Percentiles rank a stretch among this genome's conserved stretches.
Evolutionary conservation across 495 filamentous ascomycete species (phyloP).

Genomic region (Xylaria nigripes): DNA sequence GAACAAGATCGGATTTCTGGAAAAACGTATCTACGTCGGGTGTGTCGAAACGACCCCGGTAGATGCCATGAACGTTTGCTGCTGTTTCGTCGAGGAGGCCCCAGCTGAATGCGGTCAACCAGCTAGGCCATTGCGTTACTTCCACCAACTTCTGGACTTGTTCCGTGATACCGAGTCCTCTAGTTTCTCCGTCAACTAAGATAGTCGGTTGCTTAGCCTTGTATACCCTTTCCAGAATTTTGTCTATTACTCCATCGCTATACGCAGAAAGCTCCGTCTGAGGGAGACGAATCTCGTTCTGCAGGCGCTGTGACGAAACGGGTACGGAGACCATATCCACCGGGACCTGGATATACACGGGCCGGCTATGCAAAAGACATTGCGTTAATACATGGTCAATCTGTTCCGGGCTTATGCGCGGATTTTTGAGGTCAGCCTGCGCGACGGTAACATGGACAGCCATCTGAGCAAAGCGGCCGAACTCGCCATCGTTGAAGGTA

Average conservation of each 20-base stretch:
- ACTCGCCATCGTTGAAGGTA: slow-evolving; percentile 72
- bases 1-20: slow-evolving; percentile 62
- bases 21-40: slow-evolving; percentile 53
- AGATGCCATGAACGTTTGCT: slow-evolving; percentile 65
- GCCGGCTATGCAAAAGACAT: slow-evolving; percentile 58
- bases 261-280: slow-evolving; percentile 52
- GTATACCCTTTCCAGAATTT: slow-evolving; percentile 56
- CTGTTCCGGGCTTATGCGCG: slow-evolving; percentile 50
- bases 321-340: slow-evolving; percentile 66
- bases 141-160: slow-evolving; percentile 61
- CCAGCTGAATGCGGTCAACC: slow-evolving; percentile 72
- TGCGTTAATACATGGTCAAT: slow-evolving; percentile 64
- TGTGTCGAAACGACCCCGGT: slow-evolving; percentile 61
- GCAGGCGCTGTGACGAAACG: slow-evolving; percentile 52
- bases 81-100: slow-evolving; percentile 64
- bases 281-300: slow-evolving; percentile 51
- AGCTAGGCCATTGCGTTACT: slow-evolving; percentile 57
- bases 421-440: slow-evolving; percentile 52
- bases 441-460: slow-evolving; percentile 54
- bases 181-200: slow-evolving; percentile 68
- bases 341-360: slow-evolving; percentile 68
- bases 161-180: slow-evolving; percentile 55
- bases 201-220: slow-evolving; percentile 63
- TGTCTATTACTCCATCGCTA: slow-evolving; percentile 62
- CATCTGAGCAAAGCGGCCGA: slow-evolving; percentile 65